These are phyloP conservation scores for Kwoniella bestiolae DNA, from an alignment of 768 basidiomycete species.

Conservation along the genomic window DNA sequence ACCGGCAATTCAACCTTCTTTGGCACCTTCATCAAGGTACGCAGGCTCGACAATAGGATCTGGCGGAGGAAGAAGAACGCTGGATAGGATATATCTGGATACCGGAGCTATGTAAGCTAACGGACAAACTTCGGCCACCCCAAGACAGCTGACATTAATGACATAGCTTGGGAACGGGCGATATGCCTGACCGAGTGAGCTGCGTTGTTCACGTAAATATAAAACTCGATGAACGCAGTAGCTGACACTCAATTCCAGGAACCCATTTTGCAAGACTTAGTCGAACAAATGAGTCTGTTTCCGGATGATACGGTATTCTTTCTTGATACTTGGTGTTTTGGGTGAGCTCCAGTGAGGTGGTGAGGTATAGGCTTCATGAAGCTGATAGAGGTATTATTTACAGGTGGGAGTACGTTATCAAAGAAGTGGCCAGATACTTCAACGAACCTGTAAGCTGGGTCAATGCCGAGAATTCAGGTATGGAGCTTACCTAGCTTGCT, in stretches of 20 bases:
- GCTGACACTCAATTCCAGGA: slow-evolving; percentile 60
- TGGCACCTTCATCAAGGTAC: slow-evolving; percentile 57
- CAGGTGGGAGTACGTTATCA: slow-evolving; percentile 82
- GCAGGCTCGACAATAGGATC: slow-evolving; percentile 28
- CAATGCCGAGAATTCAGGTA: background rate
- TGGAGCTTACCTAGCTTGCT: background rate
- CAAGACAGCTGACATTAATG: slow-evolving; percentile 12
- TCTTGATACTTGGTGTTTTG: slow-evolving; percentile 94
- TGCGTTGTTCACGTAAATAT: background rate
- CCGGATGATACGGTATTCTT: slow-evolving; percentile 75
- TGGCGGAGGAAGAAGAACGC: slow-evolving; percentile 48
- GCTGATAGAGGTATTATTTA: too few species aligned
- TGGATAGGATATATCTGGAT: slow-evolving; percentile 82
- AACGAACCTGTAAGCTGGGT: slow-evolving; percentile 54
- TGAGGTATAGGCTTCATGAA: too few species aligned
- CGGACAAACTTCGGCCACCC: background rate
- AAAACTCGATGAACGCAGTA: background rate
- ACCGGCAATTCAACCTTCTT: slow-evolving; percentile 72
- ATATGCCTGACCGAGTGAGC: slow-evolving; percentile 54
- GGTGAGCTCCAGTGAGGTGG: too few species aligned
- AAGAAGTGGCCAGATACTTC: slow-evolving; percentile 72
- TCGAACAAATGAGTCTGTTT: slow-evolving; percentile 71
- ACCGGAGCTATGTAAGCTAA: slow-evolving; percentile 62
- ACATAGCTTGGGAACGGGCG: slow-evolving; percentile 52
- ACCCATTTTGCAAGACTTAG: slow-evolving; percentile 68